A percentile compares a stretch with the other conserved stretches of the same genome.
phyloP scores from a whole-genome alignment of 306 rosid genomes.

The Albizia julibrissin region DNA sequence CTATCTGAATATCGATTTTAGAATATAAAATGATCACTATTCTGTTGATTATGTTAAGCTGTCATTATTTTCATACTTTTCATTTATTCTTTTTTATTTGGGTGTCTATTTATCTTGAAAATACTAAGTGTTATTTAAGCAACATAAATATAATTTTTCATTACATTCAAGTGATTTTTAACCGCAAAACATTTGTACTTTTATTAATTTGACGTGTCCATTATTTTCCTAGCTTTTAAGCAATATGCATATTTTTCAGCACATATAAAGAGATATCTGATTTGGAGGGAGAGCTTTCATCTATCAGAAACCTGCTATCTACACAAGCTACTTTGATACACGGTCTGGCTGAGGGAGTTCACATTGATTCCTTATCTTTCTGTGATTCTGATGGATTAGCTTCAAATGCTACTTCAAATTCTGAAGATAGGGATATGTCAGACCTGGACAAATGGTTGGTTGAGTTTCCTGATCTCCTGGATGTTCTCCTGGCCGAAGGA shows the following conservation, averaged over 20 bases:
- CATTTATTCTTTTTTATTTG: not conserved
- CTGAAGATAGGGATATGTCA: conserved; percentile 63
- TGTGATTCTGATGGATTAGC: conserved; percentile 56
- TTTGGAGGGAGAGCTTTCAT: conserved; percentile 93
- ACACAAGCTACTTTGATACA: conserved; percentile 95
- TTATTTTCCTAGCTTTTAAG: conserved; percentile 13
- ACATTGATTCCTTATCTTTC: conserved; percentile 57
- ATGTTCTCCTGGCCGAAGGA: conserved; percentile 69
- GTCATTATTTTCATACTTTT: conserved; percentile 8
- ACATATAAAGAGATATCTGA: conserved; percentile 98
- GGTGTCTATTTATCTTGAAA: not conserved
- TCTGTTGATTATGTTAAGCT: not conserved
- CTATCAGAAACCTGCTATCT: conserved; percentile 92
- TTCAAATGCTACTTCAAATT: conserved; percentile 42
- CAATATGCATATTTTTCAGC: conserved; percentile 56
- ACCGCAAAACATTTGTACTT: conserved; percentile 11
- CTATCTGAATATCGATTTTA: not conserved
- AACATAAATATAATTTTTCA: conserved; percentile 10
- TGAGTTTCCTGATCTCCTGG: conserved; percentile 91
- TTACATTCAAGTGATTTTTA: not conserved
- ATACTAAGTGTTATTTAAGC: not conserved
- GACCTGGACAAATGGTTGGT: conserved; percentile 87
- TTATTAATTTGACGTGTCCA: conserved; percentile 27
- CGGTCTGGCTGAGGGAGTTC: conserved; percentile 93
- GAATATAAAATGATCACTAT: not conserved